Evolutionary conservation across 2,329 filamentous ascomycete species (phyloP).

Genomic region (Colletotrichum tropicicola): DNA sequence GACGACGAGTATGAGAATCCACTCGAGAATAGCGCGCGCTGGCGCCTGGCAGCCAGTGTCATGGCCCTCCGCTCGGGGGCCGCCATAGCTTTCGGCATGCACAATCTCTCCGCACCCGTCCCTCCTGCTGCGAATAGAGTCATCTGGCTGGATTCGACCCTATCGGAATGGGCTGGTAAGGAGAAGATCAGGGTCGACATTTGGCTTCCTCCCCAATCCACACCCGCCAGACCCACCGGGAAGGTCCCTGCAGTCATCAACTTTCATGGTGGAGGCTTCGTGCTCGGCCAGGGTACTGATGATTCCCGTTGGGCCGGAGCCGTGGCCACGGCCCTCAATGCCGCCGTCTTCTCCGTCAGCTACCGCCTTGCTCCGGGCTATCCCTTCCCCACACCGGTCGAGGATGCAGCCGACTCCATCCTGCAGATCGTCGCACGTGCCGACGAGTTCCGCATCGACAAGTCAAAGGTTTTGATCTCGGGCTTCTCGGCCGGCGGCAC

Average conservation of each 20-base stretch:
- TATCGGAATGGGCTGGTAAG: constrained; percentile 45
- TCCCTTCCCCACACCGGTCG: constrained; percentile 71
- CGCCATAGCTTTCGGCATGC: constrained; percentile 51
- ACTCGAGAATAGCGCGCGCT: constrained; percentile 52
- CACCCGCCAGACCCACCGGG: background rate
- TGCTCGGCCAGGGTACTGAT: constrained; percentile 69
- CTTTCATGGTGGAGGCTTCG: constrained; percentile 75
- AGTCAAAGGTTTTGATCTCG: constrained; percentile 62
- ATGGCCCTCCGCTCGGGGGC: constrained; percentile 54
- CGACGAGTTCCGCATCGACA: constrained; percentile 65
- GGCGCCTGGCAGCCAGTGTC: constrained; percentile 52
- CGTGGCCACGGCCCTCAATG: constrained; percentile 60
- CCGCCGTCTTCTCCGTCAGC: constrained; percentile 70
- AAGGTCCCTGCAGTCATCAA: constrained; percentile 56
- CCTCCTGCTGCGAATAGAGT: constrained; percentile 48
- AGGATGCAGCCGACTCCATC: constrained; percentile 72
- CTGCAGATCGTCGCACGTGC: constrained; percentile 68
- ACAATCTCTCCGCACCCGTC: constrained; percentile 48
- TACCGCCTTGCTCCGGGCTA: constrained; percentile 74
- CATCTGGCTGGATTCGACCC: constrained; percentile 53
- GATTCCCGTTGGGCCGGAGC: constrained; percentile 69
- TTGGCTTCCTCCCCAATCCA: constrained; percentile 42
- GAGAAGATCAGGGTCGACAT: constrained; percentile 58
- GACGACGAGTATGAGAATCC: constrained; percentile 52
- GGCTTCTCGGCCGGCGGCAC: constrained; percentile 73